phyloP scores from a whole-genome alignment of 768 basidiomycete species.

The Mycena polygramma region DNA sequence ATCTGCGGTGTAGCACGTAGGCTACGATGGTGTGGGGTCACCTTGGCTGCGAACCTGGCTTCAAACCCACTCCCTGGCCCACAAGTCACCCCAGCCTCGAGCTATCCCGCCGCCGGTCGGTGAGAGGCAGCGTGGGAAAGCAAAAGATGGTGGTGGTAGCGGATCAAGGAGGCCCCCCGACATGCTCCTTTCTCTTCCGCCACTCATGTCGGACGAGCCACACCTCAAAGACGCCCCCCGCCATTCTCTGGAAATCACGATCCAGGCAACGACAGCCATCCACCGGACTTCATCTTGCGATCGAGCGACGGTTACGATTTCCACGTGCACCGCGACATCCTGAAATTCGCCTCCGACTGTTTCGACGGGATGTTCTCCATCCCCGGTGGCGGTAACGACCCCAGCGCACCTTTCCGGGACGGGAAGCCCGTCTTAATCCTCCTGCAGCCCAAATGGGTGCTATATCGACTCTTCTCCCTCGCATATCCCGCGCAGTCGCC shows the following conservation, averaged over 20 bases:
- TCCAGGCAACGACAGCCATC: not conserved
- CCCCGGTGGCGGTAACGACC: not conserved
- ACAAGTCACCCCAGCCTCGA: no score
- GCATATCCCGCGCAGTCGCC: constrained; percentile 9
- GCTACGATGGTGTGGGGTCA: no score
- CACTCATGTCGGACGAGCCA: not conserved
- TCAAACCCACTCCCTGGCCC: no score
- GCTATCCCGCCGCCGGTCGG: no score
- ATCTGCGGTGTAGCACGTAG: no score
- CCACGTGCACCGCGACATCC: constrained; percentile 16
- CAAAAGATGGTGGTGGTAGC: no score
- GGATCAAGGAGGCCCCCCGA: no score
- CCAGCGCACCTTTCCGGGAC: not conserved
- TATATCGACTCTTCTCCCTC: constrained; percentile 3
- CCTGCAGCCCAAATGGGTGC: not conserved
- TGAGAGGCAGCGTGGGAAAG: no score
- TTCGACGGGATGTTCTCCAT: constrained; percentile 20
- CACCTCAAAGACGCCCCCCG: not conserved
- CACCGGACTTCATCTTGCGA: constrained; percentile 16
- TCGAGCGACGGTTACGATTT: constrained; percentile 23
- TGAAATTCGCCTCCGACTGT: constrained; percentile 11
- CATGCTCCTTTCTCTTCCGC: no score
- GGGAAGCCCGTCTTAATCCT: constrained; percentile 13
- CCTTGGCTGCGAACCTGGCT: no score
- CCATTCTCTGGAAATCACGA: not conserved